phyloP scores from a whole-genome alignment of 805 yeast genomes.

The Starmerella scarabaei region DNA sequence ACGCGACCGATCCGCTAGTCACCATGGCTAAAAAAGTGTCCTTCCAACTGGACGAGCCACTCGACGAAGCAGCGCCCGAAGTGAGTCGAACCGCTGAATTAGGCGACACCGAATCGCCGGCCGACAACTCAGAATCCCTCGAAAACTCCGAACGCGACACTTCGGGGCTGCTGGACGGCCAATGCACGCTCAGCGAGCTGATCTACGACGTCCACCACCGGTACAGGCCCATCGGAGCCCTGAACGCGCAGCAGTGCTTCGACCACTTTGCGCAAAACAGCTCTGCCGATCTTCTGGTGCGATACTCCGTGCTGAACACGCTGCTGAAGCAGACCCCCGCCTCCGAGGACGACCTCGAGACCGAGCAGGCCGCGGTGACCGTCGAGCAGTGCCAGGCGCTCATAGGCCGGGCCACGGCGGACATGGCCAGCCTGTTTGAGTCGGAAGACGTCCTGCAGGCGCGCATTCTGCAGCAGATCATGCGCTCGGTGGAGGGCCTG shows the following conservation, averaged over 20 bases:
- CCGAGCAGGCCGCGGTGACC: background rate
- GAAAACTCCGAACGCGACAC: no score
- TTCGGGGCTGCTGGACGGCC: no score
- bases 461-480: slow-evolving; percentile 16
- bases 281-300: slow-evolving; percentile 1
- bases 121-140: no score
- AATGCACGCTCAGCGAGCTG: background rate
- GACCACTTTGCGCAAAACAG: slow-evolving; percentile 1
- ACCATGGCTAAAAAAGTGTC: no score
- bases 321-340: background rate
- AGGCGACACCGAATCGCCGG: no score
- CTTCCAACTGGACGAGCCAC: no score
- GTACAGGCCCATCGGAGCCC: background rate
- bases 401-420: background rate
- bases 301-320: slow-evolving; percentile 9
- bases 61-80: no score
- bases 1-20: no score
- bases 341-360: background rate
- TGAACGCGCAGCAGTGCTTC: background rate
- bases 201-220: slow-evolving; percentile 2
- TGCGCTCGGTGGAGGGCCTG: slow-evolving; percentile 14
- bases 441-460: slow-evolving; percentile 9
- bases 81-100: no score
- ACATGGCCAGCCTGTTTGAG: background rate
- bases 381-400: background rate